Evolutionary conservation across 2,329 filamentous ascomycete genomes (phyloP).

Genomic region (Neoscytalidium dimidiatum): DNA sequence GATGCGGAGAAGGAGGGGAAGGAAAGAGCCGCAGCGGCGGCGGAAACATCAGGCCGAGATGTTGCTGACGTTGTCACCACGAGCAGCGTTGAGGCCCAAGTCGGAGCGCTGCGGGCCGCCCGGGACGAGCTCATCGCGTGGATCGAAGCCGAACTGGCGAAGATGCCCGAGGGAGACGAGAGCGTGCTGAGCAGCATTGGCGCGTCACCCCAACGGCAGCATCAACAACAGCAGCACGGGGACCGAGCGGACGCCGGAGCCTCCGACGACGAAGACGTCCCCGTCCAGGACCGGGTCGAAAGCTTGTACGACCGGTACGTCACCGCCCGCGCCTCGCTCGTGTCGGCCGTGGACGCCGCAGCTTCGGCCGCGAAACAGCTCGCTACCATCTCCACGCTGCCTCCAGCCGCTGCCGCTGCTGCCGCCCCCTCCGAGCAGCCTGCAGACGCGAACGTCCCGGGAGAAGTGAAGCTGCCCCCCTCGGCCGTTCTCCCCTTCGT

Average conservation of each 20-base stretch:
- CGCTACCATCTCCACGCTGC: background rate
- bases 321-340: conserved; percentile 26
- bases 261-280: conserved; percentile 10
- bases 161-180: conserved; percentile 38
- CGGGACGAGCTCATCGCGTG: conserved; percentile 53
- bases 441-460: background rate
- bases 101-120: conserved; percentile 45
- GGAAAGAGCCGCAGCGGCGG: background rate
- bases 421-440: background rate
- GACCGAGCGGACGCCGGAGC: background rate
- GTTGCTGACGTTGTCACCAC: background rate
- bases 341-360: conserved; percentile 21
- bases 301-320: conserved; percentile 36
- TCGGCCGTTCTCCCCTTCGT: conserved; percentile 34
- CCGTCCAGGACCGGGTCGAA: conserved; percentile 30
- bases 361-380: conserved; percentile 1
- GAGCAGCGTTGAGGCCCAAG: conserved; percentile 30
- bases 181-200: conserved; percentile 25
- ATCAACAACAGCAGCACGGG: background rate
- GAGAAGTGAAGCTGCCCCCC: background rate
- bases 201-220: background rate
- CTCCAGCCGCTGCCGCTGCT: background rate
- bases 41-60: conserved; percentile 26
- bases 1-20: conserved; percentile 34
- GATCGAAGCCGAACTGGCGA: conserved; percentile 52